These are phyloP conservation scores for Kentomonas sorsogonicus DNA, from an alignment of 208 protist genomes.

Conservation along the genomic window DNA sequence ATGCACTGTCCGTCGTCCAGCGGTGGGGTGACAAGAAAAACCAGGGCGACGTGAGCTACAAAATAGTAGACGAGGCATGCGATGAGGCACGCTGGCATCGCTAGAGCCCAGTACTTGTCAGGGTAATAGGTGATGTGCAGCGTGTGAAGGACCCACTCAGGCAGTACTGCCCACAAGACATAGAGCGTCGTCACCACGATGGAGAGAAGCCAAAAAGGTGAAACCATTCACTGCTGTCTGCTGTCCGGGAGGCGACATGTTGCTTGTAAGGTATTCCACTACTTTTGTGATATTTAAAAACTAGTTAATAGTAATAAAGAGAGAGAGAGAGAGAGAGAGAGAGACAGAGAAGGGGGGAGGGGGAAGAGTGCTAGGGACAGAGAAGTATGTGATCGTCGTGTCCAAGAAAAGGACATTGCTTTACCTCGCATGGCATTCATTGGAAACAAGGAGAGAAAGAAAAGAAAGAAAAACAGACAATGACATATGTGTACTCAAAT, in stretches of 20 bases:
- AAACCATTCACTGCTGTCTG: constrained; percentile 88
- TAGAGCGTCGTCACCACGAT: constrained; percentile 48
- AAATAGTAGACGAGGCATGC: constrained; percentile 79
- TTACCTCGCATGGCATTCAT: not conserved
- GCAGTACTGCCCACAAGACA: constrained; percentile 73
- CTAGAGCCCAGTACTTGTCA: constrained; percentile 89
- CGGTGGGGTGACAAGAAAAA: constrained; percentile 68
- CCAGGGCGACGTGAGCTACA: constrained; percentile 41
- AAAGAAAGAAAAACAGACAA: not conserved
- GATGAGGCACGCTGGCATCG: constrained; percentile 67
- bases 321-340: not conserved
- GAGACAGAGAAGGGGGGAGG: not conserved
- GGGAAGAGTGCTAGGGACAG: not conserved
- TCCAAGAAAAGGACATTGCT: not conserved
- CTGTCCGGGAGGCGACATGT: constrained; percentile 12
- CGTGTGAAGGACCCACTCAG: constrained; percentile 42
- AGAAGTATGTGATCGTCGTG: not conserved
- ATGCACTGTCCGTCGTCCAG: constrained; percentile 69
- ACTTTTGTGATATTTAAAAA: too few species aligned
- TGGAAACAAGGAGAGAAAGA: not conserved
- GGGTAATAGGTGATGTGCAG: constrained; percentile 85
- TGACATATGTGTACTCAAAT: not conserved
- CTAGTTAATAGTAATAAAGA: not conserved
- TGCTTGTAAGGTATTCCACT: too few species aligned
- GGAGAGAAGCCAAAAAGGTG: constrained; percentile 67